phyloP scores from a whole-genome alignment of 345 rosid genomes.

The Camelina laxa region DNA sequence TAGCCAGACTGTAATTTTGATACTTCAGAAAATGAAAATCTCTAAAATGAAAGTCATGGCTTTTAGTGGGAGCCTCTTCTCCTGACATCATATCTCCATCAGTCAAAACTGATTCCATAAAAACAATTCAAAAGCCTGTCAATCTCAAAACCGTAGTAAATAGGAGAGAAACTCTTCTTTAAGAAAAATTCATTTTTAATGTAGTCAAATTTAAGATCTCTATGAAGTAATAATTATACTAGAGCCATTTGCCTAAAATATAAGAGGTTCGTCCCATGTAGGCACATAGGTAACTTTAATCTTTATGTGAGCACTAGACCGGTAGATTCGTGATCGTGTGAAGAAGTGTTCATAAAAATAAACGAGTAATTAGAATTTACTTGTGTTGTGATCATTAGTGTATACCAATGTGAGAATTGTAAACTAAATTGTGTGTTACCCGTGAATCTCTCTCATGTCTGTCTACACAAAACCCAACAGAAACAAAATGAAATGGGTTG shows the following conservation, averaged over 20 bases:
- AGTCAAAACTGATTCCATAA: conserved; percentile 39
- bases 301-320: background rate
- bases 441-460: conserved; percentile 30
- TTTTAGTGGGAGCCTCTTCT: conserved; percentile 41
- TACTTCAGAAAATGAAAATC: conserved; percentile 29
- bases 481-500: conserved; percentile 19
- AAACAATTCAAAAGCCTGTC: conserved; percentile 31
- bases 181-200: background rate
- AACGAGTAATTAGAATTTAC: background rate
- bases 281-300: background rate
- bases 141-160: conserved; percentile 29
- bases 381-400: background rate
- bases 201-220: background rate
- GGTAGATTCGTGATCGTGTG: background rate
- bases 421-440: conserved; percentile 29
- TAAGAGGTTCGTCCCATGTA: background rate
- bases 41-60: conserved; percentile 40
- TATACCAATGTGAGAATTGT: conserved; percentile 2
- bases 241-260: background rate
- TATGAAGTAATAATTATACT: conserved; percentile 21
- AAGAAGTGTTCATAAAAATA: conserved; percentile 2
- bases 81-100: conserved; percentile 41
- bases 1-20: conserved; percentile 41
- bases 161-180: background rate
- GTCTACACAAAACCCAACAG: conserved; percentile 18